These are phyloP conservation scores for Aureobasidium sp. DNA, from an alignment of 2,329 filamentous ascomycete species.

Conservation along the genomic window DNA sequence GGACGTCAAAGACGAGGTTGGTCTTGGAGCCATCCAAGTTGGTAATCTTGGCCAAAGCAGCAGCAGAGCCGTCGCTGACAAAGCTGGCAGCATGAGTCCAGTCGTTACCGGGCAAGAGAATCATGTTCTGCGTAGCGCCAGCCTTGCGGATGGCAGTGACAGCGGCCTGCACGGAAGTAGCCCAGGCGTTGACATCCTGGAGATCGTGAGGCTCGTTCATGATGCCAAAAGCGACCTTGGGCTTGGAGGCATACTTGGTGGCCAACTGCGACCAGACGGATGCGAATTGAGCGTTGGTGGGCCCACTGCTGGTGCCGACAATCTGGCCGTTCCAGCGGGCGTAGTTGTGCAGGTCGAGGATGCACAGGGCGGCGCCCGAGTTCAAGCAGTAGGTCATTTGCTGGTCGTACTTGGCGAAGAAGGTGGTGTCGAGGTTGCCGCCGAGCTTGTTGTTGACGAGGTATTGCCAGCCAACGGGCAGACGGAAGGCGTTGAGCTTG, in stretches of 20 bases:
- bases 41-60: conserved; percentile 23
- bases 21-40: conserved; percentile 27
- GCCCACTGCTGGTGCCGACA: conserved; percentile 53
- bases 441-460: conserved; percentile 20
- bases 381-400: conserved; percentile 19
- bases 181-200: conserved; percentile 50
- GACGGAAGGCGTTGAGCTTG: conserved; percentile 50
- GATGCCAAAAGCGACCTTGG: conserved; percentile 55
- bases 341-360: conserved; percentile 29
- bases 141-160: conserved; percentile 59
- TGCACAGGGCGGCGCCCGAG: conserved; percentile 19
- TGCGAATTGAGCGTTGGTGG: conserved; percentile 52
- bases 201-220: conserved; percentile 63
- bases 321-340: conserved; percentile 53
- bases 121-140: conserved; percentile 57
- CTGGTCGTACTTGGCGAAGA: conserved; percentile 19
- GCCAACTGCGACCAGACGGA: conserved; percentile 52
- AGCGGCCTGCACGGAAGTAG: conserved; percentile 52
- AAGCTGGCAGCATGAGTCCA: conserved; percentile 24
- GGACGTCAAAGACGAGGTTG: conserved; percentile 36
- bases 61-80: conserved; percentile 26
- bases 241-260: conserved; percentile 44
- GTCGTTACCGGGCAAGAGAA: conserved; percentile 57
- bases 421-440: conserved; percentile 19
- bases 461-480: conserved; percentile 39